Conservation (phyloP, 1,284 basidiomycete genomes). For the Sporisorium reilianum region DNA sequence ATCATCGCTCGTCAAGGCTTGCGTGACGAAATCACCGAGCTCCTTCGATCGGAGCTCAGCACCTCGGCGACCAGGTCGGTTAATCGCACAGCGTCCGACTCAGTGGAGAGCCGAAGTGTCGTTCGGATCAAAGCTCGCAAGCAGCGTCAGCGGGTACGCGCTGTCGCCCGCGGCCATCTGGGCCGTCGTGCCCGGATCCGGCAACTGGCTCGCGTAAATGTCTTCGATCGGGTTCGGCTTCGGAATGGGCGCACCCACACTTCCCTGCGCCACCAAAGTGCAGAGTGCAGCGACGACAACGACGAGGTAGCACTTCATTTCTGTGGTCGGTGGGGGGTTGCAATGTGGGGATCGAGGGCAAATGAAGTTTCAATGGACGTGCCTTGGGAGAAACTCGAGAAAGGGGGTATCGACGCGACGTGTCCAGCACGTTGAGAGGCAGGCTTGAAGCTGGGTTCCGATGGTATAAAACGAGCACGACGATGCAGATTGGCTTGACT, state of each 20-base stretch:
- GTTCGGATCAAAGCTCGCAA: conserved; percentile 27
- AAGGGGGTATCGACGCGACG: conserved; percentile 1
- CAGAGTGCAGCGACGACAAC: conserved; percentile 1
- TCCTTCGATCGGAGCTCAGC: not conserved
- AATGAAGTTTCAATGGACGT: not conserved
- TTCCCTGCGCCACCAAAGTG: not conserved
- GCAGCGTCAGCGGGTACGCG: conserved; percentile 9
- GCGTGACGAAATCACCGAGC: not conserved
- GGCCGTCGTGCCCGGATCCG: conserved; percentile 1
- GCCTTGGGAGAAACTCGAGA: no score
- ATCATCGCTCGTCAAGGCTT: not conserved
- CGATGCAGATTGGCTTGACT: not conserved
- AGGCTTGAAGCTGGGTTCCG: not conserved
- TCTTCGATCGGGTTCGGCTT: conserved; percentile 43
- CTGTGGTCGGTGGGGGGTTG: not conserved
- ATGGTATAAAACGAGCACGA: not conserved
- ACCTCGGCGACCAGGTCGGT: not conserved
- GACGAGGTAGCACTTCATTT: conserved; percentile 24
- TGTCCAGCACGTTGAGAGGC: not conserved
- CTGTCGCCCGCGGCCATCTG: conserved; percentile 11
- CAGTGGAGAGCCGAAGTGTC: conserved; percentile 25
- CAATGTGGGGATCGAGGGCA: not conserved
- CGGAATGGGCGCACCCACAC: conserved; percentile 20
- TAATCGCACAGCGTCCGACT: not conserved
- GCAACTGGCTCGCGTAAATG: conserved; percentile 30